Percentiles rank a stretch among this genome's conserved stretches.
Evolutionary conservation across 164 flowering plant genomes (phyloP).

Genomic region (Magnolia changhungtana): DNA sequence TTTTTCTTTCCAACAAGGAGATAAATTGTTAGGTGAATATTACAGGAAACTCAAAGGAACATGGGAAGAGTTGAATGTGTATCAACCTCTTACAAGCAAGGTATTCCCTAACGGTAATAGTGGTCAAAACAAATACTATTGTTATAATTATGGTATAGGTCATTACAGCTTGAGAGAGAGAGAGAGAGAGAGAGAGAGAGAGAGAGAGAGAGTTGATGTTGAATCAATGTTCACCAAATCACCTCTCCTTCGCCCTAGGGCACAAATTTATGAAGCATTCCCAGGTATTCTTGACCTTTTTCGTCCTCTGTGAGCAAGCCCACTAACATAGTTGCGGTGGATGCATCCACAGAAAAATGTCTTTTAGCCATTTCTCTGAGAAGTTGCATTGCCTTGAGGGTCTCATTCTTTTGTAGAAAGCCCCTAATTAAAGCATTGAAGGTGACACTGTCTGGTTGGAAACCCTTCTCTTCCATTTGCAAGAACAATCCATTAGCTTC

Average conservation of each 20-base stretch:
- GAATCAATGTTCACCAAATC: not conserved
- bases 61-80: too few species aligned
- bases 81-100: too few species aligned
- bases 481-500: slow-evolving; percentile 6
- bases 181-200: too few species aligned
- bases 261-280: slow-evolving; percentile 38
- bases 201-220: too few species aligned
- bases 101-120: too few species aligned
- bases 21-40: too few species aligned
- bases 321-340: slow-evolving; percentile 32
- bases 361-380: slow-evolving; percentile 45
- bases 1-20: too few species aligned
- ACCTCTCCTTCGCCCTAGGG: not conserved
- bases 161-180: too few species aligned
- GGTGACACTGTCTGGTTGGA: slow-evolving; percentile 36
- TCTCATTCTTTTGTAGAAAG: slow-evolving; percentile 26
- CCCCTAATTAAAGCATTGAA: slow-evolving; percentile 40
- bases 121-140: too few species aligned
- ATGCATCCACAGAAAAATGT: slow-evolving; percentile 31
- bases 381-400: slow-evolving; percentile 29
- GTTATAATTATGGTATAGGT: too few species aligned
- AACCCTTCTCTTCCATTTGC: slow-evolving; percentile 48
- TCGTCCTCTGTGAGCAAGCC: slow-evolving; percentile 34
- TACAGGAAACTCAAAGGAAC: too few species aligned
- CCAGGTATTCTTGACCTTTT: slow-evolving; percentile 15